These are phyloP conservation scores for Silybum marianum DNA, from an alignment of 129 eudicot species.

Conservation along the genomic window DNA sequence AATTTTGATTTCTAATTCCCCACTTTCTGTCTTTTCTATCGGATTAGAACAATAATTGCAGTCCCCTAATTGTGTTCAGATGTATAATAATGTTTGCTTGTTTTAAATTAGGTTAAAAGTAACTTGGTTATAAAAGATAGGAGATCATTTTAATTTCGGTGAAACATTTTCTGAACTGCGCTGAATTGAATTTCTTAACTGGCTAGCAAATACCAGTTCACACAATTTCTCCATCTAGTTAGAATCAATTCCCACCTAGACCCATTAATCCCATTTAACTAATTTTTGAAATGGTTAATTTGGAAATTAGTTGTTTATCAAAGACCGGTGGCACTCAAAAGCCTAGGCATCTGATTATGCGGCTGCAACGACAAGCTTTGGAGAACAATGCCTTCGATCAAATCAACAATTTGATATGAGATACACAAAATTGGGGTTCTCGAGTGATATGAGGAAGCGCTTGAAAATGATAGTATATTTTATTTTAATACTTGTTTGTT, in stretches of 20 bases:
- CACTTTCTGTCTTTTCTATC: constrained; percentile 1
- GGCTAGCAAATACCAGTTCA: constrained; percentile 2
- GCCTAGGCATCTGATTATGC: constrained; percentile 1
- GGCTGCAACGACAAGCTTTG: background rate
- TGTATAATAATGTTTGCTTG: background rate
- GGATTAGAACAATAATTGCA: background rate
- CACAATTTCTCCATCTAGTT: background rate
- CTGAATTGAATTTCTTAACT: background rate
- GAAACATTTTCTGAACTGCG: background rate
- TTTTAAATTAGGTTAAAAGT: constrained; percentile 3
- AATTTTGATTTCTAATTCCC: constrained; percentile 6
- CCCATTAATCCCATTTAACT: background rate
- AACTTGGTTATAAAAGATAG: background rate
- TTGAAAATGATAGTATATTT: constrained; percentile 8
- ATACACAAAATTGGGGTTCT: constrained; percentile 17
- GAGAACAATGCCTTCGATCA: constrained; percentile 18
- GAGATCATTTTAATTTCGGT: background rate
- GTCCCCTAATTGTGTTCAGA: background rate
- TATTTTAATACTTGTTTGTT: background rate
- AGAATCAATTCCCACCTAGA: constrained; percentile 7
- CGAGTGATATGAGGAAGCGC: background rate
- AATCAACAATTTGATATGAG: constrained; percentile 15
- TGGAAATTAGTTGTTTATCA: constrained; percentile 10
- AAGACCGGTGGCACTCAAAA: constrained; percentile 8
- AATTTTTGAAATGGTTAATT: background rate